phyloP scores from a whole-genome alignment of 306 rosid genomes.

The Malus asiatica region DNA sequence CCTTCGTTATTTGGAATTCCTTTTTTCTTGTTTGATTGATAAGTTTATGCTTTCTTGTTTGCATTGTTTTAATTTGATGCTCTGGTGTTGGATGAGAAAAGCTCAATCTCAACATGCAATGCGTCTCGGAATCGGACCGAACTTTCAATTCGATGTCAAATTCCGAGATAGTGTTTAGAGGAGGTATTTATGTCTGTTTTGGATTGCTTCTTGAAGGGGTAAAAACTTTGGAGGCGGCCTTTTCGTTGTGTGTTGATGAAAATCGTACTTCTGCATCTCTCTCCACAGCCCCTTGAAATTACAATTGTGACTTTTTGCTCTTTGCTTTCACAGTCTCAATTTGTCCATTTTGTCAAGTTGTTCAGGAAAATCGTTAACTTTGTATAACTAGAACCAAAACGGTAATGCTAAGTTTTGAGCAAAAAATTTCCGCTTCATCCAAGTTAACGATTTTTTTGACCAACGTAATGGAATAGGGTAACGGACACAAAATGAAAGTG shows the following conservation, averaged over 20 bases:
- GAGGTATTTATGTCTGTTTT: no score
- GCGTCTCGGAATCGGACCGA: not conserved
- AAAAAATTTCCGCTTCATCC: no score
- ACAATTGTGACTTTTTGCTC: not conserved
- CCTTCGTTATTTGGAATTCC: not conserved
- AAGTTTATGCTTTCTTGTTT: not conserved
- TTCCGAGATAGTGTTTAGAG: not conserved
- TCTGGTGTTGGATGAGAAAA: not conserved
- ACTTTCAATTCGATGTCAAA: not conserved
- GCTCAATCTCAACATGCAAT: not conserved
- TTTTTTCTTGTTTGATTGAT: not conserved
- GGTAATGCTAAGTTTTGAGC: no score
- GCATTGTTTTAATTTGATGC: not conserved
- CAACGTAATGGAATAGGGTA: no score
- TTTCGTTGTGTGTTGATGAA: no score
- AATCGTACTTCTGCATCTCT: no score
- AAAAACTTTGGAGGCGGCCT: no score
- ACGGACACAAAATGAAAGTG: no score
- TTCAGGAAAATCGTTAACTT: not conserved
- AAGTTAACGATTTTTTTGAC: no score
- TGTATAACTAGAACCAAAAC: not conserved
- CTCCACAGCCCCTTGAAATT: no score
- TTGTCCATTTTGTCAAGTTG: no score
- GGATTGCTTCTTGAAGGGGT: not conserved
- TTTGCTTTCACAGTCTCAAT: not conserved